These are phyloP conservation scores for Nitzschia sp. DNA, from an alignment of 108 stramenopile species.

Conservation along the genomic window DNA sequence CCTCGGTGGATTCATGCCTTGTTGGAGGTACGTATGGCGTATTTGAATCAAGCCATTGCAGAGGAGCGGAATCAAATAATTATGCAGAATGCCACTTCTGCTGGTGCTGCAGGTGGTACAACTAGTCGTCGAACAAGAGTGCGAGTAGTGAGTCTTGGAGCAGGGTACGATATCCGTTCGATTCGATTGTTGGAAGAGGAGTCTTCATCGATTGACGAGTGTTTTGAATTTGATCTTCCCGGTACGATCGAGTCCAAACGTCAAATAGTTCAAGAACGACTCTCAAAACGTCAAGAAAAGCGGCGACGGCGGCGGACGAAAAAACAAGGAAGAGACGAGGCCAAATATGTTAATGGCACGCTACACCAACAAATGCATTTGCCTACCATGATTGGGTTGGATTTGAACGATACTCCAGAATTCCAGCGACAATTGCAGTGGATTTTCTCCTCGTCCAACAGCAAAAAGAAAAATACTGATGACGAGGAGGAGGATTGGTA, in stretches of 20 bases:
- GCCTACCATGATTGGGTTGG: background rate
- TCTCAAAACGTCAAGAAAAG: background rate
- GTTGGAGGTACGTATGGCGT: constrained; percentile 2
- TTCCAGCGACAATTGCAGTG: background rate
- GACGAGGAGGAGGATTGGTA: background rate
- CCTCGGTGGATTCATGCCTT: constrained; percentile 5
- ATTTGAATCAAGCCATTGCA: constrained; percentile 1
- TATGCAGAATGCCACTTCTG: background rate
- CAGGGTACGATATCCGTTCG: constrained; percentile 10
- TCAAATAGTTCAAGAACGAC: background rate
- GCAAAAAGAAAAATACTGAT: background rate
- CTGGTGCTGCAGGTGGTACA: too few species aligned
- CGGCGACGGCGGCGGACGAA: background rate
- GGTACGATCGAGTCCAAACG: constrained; percentile 1
- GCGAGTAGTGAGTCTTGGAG: constrained; percentile 2
- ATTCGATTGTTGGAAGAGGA: background rate
- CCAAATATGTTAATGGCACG: background rate
- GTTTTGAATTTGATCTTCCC: constrained; percentile 5
- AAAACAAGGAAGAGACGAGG: background rate
- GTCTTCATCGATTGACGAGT: background rate
- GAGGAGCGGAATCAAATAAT: background rate
- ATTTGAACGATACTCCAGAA: constrained; percentile 2
- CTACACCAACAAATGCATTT: background rate
- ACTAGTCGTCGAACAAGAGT: background rate
- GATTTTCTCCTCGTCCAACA: background rate